Conservation (phyloP, 371 early-diverging fungal species). For the Polyrhizophydium stewartii region DNA sequence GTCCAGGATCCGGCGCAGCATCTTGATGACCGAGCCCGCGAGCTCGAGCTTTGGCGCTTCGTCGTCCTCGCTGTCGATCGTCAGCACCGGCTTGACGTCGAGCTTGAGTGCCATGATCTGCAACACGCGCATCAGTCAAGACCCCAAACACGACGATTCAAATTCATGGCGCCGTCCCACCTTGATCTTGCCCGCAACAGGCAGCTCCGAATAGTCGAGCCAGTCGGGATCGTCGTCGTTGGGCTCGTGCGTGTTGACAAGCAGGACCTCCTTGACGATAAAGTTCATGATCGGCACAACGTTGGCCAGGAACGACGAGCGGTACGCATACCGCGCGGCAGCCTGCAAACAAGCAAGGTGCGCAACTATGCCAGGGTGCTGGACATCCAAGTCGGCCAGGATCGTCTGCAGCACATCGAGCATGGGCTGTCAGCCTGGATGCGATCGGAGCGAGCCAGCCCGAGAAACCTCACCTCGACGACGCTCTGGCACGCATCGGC, state of each 20-base stretch:
- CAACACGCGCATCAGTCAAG: background rate
- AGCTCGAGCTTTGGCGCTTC: constrained; percentile 26
- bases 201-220: constrained; percentile 51
- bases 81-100: constrained; percentile 51
- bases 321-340: constrained; percentile 51
- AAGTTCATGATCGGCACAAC: constrained; percentile 47
- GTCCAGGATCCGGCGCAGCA: constrained; percentile 53
- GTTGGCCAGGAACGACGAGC: constrained; percentile 2
- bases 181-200: constrained; percentile 49
- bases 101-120: constrained; percentile 49
- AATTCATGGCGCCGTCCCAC: constrained; percentile 15
- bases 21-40: constrained; percentile 47
- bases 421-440: background rate
- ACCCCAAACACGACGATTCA: too few relatives aligned
- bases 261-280: constrained; percentile 54
- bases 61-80: constrained; percentile 29
- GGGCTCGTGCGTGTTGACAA: constrained; percentile 32
- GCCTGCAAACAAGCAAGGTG: constrained; percentile 52
- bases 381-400: constrained; percentile 23
- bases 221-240: constrained; percentile 36
- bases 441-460: background rate
- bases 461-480: constrained; percentile 25
- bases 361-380: constrained; percentile 34
- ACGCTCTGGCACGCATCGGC: constrained; percentile 19
- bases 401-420: constrained; percentile 9